phyloP scores from a whole-genome alignment of 345 rosid species.

The Murraya paniculata region DNA sequence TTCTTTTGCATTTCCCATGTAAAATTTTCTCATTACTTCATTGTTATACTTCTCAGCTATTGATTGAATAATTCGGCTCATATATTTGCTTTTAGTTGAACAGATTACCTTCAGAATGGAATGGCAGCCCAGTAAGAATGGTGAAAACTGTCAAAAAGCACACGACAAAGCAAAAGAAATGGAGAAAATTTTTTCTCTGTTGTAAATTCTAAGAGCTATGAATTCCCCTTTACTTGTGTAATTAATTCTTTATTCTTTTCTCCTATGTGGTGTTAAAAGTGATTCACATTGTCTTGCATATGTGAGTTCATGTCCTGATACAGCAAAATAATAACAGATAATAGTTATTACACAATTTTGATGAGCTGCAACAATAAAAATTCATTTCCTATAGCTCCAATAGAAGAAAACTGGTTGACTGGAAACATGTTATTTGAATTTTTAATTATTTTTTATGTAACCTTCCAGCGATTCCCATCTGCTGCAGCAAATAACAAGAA shows the following conservation, averaged over 20 bases:
- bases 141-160: slow-evolving; percentile 22
- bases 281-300: not conserved
- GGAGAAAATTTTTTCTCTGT: slow-evolving; percentile 36
- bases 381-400: too few relatives aligned
- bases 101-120: slow-evolving; percentile 45
- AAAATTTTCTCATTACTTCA: not conserved
- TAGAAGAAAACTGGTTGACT: too few relatives aligned
- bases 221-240: not conserved
- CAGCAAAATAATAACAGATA: not conserved
- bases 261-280: not conserved
- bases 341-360: not conserved
- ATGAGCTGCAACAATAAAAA: too few relatives aligned
- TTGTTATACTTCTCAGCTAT: not conserved
- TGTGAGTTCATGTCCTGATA: not conserved
- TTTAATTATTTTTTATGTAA: too few relatives aligned
- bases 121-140: slow-evolving; percentile 47
- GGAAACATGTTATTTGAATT: too few relatives aligned
- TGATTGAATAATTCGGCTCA: not conserved
- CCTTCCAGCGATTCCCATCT: too few relatives aligned
- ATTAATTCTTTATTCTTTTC: not conserved
- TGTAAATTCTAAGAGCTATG: slow-evolving; percentile 27
- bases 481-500: too few relatives aligned
- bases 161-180: slow-evolving; percentile 19
- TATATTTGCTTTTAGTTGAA: not conserved
- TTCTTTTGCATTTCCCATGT: slow-evolving; percentile 47